Percentiles rank a stretch among this genome's conserved stretches.
Evolutionary conservation across 768 basidiomycete species (phyloP).

Genomic region (Phlebiopsis flavidoalba): DNA sequence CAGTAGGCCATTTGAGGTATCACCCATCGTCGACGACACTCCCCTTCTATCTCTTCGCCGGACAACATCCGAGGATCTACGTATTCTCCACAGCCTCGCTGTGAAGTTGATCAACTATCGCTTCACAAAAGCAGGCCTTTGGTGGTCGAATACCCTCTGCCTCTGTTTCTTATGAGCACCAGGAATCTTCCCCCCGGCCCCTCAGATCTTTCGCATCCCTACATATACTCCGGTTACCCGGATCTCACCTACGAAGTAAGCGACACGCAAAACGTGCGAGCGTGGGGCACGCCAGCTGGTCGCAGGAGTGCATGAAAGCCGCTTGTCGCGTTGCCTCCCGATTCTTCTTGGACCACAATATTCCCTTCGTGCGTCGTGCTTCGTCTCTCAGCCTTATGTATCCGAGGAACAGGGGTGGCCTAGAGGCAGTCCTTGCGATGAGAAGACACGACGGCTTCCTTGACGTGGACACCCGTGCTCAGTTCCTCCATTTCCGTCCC

Average conservation of each 20-base stretch:
- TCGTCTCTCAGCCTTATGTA: conserved; percentile 27
- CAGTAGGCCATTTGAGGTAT: not conserved
- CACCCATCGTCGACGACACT: conserved; percentile 11
- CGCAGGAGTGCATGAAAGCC: conserved; percentile 76
- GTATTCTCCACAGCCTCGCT: not conserved
- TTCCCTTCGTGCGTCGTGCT: conserved; percentile 63
- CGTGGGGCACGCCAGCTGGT: conserved; percentile 53
- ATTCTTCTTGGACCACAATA: conserved; percentile 52
- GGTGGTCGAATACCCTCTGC: conserved; percentile 27
- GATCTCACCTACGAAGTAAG: conserved; percentile 41
- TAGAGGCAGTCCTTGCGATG: conserved; percentile 42
- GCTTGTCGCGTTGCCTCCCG: conserved; percentile 72
- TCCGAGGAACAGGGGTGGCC: conserved; percentile 25
- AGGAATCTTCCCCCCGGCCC: conserved; percentile 2
- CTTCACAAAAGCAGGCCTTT: conserved; percentile 20
- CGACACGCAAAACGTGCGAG: conserved; percentile 18
- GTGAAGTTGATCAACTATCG: conserved; percentile 19
- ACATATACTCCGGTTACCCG: conserved; percentile 44
- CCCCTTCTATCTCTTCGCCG: not conserved
- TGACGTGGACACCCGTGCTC: conserved; percentile 30
- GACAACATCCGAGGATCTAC: not conserved
- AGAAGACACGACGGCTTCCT: conserved; percentile 46
- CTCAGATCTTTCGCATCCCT: not conserved
- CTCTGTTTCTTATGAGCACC: not conserved
- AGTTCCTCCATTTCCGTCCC: conserved; percentile 29